These are phyloP conservation scores for Parietaria judaica DNA, from an alignment of 306 rosid species.

Conservation along the genomic window DNA sequence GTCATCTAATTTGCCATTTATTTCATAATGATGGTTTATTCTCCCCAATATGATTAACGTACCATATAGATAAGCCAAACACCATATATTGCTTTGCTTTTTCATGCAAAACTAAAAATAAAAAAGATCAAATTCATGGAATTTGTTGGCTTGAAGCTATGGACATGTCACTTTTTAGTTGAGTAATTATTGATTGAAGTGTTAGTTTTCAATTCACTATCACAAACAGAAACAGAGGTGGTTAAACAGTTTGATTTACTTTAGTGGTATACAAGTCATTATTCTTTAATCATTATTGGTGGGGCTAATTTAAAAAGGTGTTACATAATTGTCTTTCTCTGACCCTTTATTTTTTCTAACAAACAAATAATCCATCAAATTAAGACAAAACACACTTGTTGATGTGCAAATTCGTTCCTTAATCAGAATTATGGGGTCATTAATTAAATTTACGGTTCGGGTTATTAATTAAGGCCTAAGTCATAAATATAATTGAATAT, in stretches of 20 bases:
- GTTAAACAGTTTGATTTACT: not conserved
- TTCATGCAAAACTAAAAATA: no score
- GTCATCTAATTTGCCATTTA: not conserved
- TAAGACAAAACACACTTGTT: not conserved
- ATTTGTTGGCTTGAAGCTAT: not conserved
- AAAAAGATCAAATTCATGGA: not conserved
- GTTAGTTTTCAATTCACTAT: constrained; percentile 3
- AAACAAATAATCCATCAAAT: no score
- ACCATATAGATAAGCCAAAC: not conserved
- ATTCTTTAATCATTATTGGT: not conserved
- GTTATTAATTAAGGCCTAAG: no score
- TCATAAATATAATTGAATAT: no score
- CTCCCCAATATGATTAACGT: not conserved
- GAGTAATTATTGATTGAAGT: not conserved
- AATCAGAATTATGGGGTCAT: no score
- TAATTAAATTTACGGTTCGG: no score
- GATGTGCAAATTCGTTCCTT: no score
- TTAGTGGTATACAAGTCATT: not conserved
- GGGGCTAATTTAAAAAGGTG: not conserved
- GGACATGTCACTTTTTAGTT: constrained; percentile 4
- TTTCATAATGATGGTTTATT: not conserved
- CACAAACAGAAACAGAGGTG: not conserved
- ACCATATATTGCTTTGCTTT: not conserved
- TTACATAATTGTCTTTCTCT: not conserved
- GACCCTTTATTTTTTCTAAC: not conserved